Evolutionary conservation across 495 filamentous ascomycete genomes (phyloP).

Genomic region (Barbatosphaeria neglecta): DNA sequence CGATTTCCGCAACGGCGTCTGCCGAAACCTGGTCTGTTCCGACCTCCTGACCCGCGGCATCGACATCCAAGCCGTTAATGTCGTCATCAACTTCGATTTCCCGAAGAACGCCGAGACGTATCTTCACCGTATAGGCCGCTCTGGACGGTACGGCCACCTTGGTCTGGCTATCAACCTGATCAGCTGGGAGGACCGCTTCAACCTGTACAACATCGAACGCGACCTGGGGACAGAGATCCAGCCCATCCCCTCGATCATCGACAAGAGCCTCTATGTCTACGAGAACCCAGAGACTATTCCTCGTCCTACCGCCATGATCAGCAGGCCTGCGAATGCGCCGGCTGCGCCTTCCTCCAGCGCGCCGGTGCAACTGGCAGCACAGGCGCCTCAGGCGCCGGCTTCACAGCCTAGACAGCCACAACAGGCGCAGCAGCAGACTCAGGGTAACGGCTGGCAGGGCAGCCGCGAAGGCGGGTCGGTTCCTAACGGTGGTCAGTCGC

Average conservation of each 20-base stretch:
- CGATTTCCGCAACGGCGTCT: constrained; percentile 95
- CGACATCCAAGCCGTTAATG: constrained; percentile 98
- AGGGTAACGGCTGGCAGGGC: constrained; percentile 23
- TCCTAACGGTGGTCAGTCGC: constrained; percentile 9
- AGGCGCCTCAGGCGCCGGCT: too few relatives aligned
- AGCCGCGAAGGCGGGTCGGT: constrained; percentile 16
- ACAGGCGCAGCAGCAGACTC: constrained; percentile 5
- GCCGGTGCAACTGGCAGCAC: constrained; percentile 11
- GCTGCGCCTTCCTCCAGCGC: constrained; percentile 16
- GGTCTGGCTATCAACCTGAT: constrained; percentile 98
- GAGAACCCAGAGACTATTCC: constrained; percentile 93
- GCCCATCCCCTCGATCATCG: constrained; percentile 84
- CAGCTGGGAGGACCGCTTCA: constrained; percentile 98
- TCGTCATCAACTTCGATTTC: constrained; percentile 99
- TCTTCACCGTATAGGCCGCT: constrained; percentile 95
- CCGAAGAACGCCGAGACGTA: constrained; percentile 99
- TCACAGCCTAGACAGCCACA: constrained; percentile 10
- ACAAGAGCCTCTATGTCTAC: constrained; percentile 97
- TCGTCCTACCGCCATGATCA: constrained; percentile 48
- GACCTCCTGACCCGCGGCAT: constrained; percentile 97
- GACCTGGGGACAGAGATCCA: constrained; percentile 96
- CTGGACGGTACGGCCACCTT: constrained; percentile 91
- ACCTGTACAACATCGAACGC: constrained; percentile 96
- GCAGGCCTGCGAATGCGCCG: constrained; percentile 11
- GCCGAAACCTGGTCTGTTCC: constrained; percentile 95